Conservation (phyloP, 129 eudicot species). For the Rutidosis leptorrhynchoides region DNA sequence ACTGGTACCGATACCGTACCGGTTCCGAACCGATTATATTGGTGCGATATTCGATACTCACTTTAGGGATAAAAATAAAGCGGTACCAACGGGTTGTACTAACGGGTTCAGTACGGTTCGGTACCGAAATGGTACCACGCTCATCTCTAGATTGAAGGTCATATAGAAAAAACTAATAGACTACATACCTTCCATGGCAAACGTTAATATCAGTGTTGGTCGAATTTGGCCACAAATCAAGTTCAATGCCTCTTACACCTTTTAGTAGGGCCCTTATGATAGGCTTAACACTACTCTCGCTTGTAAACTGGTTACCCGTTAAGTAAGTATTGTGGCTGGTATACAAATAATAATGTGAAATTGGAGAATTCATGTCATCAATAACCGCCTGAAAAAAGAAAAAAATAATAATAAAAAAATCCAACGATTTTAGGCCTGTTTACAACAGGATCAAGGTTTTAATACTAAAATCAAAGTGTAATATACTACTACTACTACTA, state of each 20-base stretch:
- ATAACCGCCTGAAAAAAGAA: constrained; percentile 44
- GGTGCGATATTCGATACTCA: too few species aligned
- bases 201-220: constrained; percentile 44
- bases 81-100: too few species aligned
- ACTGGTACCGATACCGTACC: too few species aligned
- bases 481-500: too few species aligned
- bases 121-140: too few species aligned
- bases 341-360: constrained; percentile 11
- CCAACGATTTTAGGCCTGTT: too few species aligned
- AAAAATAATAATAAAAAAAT: too few species aligned
- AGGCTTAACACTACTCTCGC: constrained; percentile 49
- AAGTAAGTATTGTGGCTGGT: constrained; percentile 55
- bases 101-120: too few species aligned
- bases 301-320: constrained; percentile 59
- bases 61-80: too few species aligned
- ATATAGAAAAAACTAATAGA: constrained; percentile 4
- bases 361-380: constrained; percentile 47
- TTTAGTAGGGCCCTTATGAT: constrained; percentile 46
- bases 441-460: neutral
- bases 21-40: too few species aligned
- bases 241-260: constrained; percentile 43
- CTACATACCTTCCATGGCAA: constrained; percentile 57
- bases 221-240: constrained; percentile 55
- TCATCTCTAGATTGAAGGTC: too few species aligned
- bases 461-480: neutral